Conservation (phyloP, 805 yeast species). For the Zygotorulaspora sp. region DNA sequence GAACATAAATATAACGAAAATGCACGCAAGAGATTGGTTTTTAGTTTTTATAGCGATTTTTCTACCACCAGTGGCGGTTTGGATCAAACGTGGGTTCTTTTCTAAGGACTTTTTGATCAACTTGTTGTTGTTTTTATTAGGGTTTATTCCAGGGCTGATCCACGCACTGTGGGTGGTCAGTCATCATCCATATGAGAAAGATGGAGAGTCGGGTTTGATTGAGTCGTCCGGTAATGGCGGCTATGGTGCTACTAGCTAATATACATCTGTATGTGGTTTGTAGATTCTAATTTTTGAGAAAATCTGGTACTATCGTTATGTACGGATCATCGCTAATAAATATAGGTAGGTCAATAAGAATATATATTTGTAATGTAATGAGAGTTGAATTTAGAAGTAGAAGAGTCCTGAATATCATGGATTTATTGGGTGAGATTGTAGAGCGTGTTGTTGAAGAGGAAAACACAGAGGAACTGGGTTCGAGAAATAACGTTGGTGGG, state of each 20-base stretch:
- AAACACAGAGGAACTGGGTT: not conserved
- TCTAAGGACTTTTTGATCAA: constrained; percentile 46
- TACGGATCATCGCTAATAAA: too few species aligned
- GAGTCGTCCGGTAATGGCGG: constrained; percentile 7
- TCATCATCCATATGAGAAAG: constrained; percentile 44
- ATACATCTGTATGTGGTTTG: not conserved
- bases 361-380: too few species aligned
- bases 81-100: constrained; percentile 56
- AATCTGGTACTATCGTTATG: too few species aligned
- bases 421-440: constrained; percentile 66
- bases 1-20: too few species aligned
- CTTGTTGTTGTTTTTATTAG: constrained; percentile 53
- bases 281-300: too few species aligned
- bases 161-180: constrained; percentile 66
- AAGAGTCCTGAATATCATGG: too few species aligned
- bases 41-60: constrained; percentile 63
- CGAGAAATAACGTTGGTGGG: constrained; percentile 17
- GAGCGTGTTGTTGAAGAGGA: constrained; percentile 46
- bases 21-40: constrained; percentile 30
- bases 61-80: constrained; percentile 69
- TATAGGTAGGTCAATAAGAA: too few species aligned
- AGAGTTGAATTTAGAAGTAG: too few species aligned
- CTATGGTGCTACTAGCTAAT: constrained; percentile 16
- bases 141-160: constrained; percentile 65
- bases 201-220: constrained; percentile 10